Evolutionary conservation across 768 basidiomycete genomes (phyloP).

Genomic region (Boletus pseudo-olivaceus): DNA sequence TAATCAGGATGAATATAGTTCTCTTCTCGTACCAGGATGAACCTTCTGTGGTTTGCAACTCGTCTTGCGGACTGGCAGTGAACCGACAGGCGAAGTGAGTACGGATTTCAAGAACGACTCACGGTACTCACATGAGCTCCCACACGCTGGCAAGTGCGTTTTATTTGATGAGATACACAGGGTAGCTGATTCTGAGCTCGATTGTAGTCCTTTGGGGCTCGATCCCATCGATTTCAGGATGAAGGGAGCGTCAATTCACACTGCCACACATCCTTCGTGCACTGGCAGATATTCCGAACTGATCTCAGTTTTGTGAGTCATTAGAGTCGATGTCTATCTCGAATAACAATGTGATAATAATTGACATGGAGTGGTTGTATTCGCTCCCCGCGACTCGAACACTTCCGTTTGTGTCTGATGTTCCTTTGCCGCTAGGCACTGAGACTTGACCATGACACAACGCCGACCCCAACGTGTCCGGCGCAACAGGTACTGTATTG

Average conservation of each 20-base stretch:
- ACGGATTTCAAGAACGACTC: not conserved
- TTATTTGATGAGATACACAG: not conserved
- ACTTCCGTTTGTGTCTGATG: no score
- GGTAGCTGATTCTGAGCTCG: not conserved
- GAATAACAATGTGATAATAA: no score
- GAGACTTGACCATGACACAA: no score
- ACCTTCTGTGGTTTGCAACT: not conserved
- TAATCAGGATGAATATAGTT: not conserved
- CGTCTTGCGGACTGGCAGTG: not conserved
- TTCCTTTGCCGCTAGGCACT: no score
- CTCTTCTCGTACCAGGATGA: not conserved
- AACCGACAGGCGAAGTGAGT: not conserved
- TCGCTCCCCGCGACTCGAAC: no score
- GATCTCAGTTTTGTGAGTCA: not conserved
- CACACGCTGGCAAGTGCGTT: not conserved
- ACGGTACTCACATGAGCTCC: not conserved
- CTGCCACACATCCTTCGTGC: conserved; percentile 1
- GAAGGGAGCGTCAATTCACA: not conserved
- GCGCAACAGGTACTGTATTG: no score
- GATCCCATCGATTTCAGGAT: not conserved
- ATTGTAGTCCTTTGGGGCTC: not conserved
- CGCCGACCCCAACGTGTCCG: no score
- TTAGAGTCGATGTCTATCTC: not conserved
- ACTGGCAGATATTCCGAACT: not conserved
- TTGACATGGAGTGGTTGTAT: no score